Evolutionary conservation across 176 grass and related monocot species (phyloP).

Genomic region (Carex pumila): DNA sequence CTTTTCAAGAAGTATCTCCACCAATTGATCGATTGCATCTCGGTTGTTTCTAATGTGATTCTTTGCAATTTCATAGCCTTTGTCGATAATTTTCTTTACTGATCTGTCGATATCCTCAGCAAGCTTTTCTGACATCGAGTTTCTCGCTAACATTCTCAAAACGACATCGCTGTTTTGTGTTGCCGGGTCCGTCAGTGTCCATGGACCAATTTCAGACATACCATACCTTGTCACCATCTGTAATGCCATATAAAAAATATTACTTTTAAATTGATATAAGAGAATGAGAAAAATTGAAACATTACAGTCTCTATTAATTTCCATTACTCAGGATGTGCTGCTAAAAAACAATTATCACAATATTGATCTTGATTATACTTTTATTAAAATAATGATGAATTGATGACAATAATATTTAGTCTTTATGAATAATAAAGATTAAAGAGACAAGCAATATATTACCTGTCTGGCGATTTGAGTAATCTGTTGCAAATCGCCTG

Average conservation of each 20-base stretch:
- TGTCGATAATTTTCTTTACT: slow-evolving; percentile 51
- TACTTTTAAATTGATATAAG: not conserved
- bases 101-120: slow-evolving; percentile 54
- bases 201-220: slow-evolving; percentile 80
- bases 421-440: not conserved
- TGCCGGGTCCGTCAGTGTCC: slow-evolving; percentile 41
- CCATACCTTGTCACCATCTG: slow-evolving; percentile 79
- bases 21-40: slow-evolving; percentile 58
- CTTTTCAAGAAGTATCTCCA: slow-evolving; percentile 69
- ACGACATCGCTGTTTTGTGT: slow-evolving; percentile 60
- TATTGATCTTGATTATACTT: not conserved
- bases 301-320: not conserved
- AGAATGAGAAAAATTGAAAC: not conserved
- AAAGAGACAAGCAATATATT: not conserved
- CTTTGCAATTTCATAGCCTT: slow-evolving; percentile 57
- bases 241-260: not conserved
- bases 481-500: slow-evolving; percentile 77
- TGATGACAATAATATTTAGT: not conserved
- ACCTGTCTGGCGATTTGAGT: slow-evolving; percentile 63
- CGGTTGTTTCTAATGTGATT: slow-evolving; percentile 48
- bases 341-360: not conserved
- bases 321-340: not conserved
- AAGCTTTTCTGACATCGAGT: slow-evolving; percentile 69
- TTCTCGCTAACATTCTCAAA: slow-evolving; percentile 67
- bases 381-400: not conserved